Conservation (phyloP, 164 flowering plant genomes). For the Warburgia ugandensis region DNA sequence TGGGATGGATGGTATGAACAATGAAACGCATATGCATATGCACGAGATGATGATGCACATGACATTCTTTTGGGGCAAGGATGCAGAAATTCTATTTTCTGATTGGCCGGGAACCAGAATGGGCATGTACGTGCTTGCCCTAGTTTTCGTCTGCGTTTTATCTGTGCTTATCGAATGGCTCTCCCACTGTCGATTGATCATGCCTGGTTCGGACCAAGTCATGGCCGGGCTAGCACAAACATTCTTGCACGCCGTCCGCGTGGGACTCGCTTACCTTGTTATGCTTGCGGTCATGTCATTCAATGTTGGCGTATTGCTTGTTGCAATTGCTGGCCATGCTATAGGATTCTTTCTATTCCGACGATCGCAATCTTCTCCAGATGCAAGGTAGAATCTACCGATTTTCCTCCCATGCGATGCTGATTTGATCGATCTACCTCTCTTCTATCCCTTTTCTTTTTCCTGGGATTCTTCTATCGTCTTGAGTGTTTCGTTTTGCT, state of each 20-base stretch:
- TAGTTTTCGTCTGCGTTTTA: conserved; percentile 23
- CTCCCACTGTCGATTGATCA: conserved; percentile 13
- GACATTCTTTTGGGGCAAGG: conserved; percentile 45
- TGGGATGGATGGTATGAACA: too few species aligned
- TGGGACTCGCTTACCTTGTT: conserved; percentile 31
- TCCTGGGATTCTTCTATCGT: too few species aligned
- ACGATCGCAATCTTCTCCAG: not conserved
- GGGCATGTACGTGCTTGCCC: conserved; percentile 33
- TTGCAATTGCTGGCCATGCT: conserved; percentile 25
- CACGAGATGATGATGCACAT: conserved; percentile 30
- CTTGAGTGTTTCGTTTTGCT: too few species aligned
- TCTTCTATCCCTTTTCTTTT: too few species aligned
- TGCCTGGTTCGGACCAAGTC: conserved; percentile 2
- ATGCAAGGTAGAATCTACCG: not conserved
- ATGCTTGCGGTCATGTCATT: conserved; percentile 38
- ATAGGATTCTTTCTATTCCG: conserved; percentile 24
- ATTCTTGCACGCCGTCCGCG: conserved; percentile 14
- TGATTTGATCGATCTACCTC: too few species aligned
- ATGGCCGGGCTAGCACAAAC: conserved; percentile 14
- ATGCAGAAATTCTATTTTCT: conserved; percentile 29
- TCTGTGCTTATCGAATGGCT: conserved; percentile 31
- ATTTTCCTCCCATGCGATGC: conserved; percentile 4
- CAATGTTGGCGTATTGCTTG: conserved; percentile 20
- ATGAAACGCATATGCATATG: too few species aligned
- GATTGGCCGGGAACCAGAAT: conserved; percentile 34